Conservation (phyloP, 352 stramenopile genomes). For the Phytopythium boreale region DNA sequence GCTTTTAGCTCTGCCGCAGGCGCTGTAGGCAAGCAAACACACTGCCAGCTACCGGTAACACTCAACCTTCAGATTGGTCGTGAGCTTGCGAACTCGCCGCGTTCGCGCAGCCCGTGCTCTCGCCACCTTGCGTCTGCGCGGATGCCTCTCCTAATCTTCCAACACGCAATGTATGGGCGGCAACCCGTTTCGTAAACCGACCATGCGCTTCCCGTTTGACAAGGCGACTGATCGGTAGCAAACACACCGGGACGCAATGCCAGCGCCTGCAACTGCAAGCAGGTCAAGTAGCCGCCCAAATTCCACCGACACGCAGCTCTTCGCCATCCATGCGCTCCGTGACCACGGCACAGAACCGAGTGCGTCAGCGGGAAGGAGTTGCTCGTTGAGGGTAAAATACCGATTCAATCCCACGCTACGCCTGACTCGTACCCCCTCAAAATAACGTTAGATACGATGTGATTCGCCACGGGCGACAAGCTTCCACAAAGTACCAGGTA, state of each 20-base stretch:
- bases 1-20: too few species aligned
- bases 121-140: constrained; percentile 7
- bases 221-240: not conserved
- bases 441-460: not conserved
- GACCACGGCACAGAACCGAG: too few species aligned
- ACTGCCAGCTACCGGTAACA: too few species aligned
- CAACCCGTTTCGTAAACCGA: not conserved
- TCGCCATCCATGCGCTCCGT: too few species aligned
- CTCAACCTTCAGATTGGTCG: too few species aligned
- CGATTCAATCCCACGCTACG: not conserved
- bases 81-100: not conserved
- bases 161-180: constrained; percentile 3
- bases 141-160: not conserved
- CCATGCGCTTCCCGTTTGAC: not conserved
- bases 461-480: not conserved
- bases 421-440: not conserved
- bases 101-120: not conserved
- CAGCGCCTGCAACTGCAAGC: not conserved
- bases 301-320: not conserved
- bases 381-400: not conserved
- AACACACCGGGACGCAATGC: not conserved
- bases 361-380: not conserved
- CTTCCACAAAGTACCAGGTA: too few species aligned
- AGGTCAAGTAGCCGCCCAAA: not conserved
- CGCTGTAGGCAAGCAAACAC: too few species aligned